phyloP scores from a whole-genome alignment of 495 filamentous ascomycete species.

The Penicillium goetzii region DNA sequence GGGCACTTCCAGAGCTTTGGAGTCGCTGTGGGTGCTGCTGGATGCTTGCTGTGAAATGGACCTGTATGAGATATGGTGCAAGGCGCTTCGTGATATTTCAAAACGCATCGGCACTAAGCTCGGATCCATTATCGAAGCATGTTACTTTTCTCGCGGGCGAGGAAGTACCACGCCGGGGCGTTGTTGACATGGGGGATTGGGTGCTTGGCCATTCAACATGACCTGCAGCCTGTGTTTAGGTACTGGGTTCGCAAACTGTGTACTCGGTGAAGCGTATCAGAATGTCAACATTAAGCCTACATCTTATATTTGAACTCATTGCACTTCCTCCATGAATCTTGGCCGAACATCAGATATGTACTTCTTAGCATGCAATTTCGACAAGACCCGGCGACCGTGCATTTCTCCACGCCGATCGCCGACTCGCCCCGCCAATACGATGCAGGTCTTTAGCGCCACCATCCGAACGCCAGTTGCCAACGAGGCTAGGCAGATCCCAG shows the following conservation, averaged over 20 bases:
- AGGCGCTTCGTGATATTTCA: not conserved
- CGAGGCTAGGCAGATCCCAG: slow-evolving; percentile 16
- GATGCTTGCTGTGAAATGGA: slow-evolving; percentile 20
- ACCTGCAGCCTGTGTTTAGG: not conserved
- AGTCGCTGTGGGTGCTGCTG: slow-evolving; percentile 29
- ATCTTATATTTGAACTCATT: not conserved
- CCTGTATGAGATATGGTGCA: not conserved
- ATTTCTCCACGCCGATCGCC: slow-evolving; percentile 24
- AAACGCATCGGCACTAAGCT: not conserved
- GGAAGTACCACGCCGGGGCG: not conserved
- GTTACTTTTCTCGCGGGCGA: slow-evolving; percentile 11
- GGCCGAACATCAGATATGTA: not conserved
- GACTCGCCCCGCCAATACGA: slow-evolving; percentile 21
- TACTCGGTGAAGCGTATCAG: not conserved
- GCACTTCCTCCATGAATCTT: not conserved
- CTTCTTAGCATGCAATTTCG: not conserved
- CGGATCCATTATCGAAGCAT: not conserved
- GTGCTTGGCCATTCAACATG: slow-evolving; percentile 20
- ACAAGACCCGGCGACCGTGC: slow-evolving; percentile 10
- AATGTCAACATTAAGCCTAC: not conserved
- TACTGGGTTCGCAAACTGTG: not conserved
- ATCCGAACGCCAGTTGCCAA: slow-evolving; percentile 17
- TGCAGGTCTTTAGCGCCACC: slow-evolving; percentile 19
- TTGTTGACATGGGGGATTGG: not conserved
- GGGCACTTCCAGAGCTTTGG: slow-evolving; percentile 42